Evolutionary conservation across 2,329 filamentous ascomycete genomes (phyloP), one percentile per base, ranked within the genome.

Genomic region (Aspergillus eucalypticola): DNA sequence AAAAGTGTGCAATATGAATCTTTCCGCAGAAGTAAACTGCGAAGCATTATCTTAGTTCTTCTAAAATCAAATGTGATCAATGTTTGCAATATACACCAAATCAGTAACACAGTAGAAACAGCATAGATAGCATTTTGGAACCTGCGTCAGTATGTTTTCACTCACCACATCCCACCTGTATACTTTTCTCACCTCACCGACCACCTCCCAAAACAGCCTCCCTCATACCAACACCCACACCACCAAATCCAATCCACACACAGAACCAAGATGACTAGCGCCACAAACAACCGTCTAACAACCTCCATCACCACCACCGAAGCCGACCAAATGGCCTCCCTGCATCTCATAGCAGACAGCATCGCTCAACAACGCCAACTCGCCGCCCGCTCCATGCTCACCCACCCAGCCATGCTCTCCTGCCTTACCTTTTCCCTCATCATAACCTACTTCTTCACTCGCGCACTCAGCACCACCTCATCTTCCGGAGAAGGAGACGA

Each of bases 331-430:
- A 78, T 87, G 64, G 83, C 86, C 58, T 88, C 88, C 17, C 81
- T 96, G 54, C 84, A 85, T 64, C 84, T 96, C 19, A 83, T 96
- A 41, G 89, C 91, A 62, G 91, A 94, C 76, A 91, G 88, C 60
- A 85, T 96, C 53, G 90, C 91, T 38, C 89, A 96, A 76, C 92
- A 95, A 80, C 87, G 89, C 63, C 88, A 91, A 72, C 78, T 83
- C 8, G 86, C 90, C 19, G 85, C 87, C 44, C 78, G 80, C 57
- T 79, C 85, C 63, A 79, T 95, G 60, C 80, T 90, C 62, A 85
- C 84, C 67, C 86, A 91, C 75, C 80, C 84, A 25, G 69, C 81
- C 49, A 83, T 81, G 67, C 66, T 82, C 27, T 66, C 72, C 2
- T 13, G 73, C 1, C 64, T 81, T n/a, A 68, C 78, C 5, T 71